Conservation (phyloP, 331 rosid species). For the Malus hybrid region DNA sequence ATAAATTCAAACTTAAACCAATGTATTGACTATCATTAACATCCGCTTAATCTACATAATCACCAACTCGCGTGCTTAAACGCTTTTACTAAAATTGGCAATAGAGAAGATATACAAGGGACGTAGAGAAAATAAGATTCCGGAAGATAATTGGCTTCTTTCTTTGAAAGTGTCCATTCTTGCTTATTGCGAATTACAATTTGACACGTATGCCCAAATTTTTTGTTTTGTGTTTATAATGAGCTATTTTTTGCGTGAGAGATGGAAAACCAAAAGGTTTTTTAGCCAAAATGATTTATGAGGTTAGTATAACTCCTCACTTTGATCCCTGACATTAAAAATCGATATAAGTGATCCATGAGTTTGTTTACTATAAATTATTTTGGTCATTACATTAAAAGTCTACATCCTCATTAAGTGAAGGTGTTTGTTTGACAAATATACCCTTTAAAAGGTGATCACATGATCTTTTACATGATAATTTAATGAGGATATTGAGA, state of each 20-base stretch:
- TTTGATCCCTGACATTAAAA: too few relatives aligned
- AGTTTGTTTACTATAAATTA: too few relatives aligned
- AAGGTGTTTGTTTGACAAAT: too few relatives aligned
- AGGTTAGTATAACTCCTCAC: too few relatives aligned
- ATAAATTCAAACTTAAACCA: background rate
- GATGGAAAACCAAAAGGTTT: background rate
- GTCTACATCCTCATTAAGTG: too few relatives aligned
- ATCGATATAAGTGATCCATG: too few relatives aligned
- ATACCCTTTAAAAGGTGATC: too few relatives aligned
- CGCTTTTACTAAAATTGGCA: background rate
- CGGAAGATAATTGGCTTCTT: background rate
- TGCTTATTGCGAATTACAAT: too few relatives aligned
- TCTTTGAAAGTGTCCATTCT: background rate
- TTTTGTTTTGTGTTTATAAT: background rate
- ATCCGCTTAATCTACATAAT: too few relatives aligned
- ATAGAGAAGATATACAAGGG: background rate
- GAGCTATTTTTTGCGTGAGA: background rate
- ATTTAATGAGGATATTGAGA: too few relatives aligned
- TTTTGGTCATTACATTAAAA: too few relatives aligned
- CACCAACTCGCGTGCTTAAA: background rate
- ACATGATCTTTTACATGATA: too few relatives aligned
- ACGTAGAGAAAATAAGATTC: background rate
- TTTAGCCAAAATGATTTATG: background rate
- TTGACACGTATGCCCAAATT: background rate
- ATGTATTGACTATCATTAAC: slow-evolving; percentile 3